Evolutionary conservation across 225 moss, liverwort and hornwort species (phyloP).

Genomic region (Rhytidiadelphus loreus): DNA sequence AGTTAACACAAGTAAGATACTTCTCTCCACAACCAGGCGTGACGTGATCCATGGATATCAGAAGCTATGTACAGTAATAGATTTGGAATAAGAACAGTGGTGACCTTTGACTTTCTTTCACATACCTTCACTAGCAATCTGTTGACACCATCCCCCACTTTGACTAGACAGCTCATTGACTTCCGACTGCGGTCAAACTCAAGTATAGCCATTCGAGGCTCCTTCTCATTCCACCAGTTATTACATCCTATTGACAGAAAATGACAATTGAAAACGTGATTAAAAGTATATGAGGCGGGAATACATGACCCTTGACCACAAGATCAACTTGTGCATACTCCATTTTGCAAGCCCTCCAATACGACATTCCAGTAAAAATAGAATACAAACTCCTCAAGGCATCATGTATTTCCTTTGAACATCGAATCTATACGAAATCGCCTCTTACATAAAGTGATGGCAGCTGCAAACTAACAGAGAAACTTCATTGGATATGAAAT

Average conservation of each 20-base stretch:
- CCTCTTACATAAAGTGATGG: background rate
- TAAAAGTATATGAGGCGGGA: background rate
- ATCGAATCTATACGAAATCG: background rate
- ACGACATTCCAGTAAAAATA: background rate
- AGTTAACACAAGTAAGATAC: background rate
- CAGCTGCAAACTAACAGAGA: background rate
- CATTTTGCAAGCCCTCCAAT: background rate
- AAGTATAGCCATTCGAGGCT: slow-evolving; percentile 49
- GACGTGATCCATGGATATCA: background rate
- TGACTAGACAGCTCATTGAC: slow-evolving; percentile 82
- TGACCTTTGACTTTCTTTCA: background rate
- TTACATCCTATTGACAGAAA: slow-evolving; percentile 49
- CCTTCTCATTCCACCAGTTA: slow-evolving; percentile 55
- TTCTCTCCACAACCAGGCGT: background rate
- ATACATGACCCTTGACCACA: background rate
- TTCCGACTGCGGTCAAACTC: slow-evolving; percentile 90
- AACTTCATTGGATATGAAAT: background rate
- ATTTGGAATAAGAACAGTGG: background rate
- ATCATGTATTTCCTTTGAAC: background rate
- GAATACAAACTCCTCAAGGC: background rate
- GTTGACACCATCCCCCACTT: slow-evolving; percentile 37
- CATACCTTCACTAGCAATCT: slow-evolving; percentile 81
- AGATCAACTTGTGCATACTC: background rate
- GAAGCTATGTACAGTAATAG: background rate
- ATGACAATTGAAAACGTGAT: background rate